Conservation (phyloP, 805 yeast genomes). For the Danielozyma ontarioensis region DNA sequence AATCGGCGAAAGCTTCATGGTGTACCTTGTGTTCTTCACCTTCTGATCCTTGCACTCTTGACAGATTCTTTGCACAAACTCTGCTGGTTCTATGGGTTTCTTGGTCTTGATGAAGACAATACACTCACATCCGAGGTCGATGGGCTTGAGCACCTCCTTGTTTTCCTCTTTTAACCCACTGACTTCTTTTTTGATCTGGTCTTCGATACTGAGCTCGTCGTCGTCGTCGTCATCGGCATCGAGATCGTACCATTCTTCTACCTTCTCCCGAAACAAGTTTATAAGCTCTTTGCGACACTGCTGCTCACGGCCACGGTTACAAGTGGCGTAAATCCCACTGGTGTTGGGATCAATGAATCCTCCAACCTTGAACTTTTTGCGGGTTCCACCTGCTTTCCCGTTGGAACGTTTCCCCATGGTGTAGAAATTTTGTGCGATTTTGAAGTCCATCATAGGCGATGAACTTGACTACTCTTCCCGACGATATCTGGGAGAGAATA, state of each 20-base stretch:
- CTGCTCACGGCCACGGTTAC: constrained; percentile 74
- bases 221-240: constrained; percentile 19
- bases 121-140: constrained; percentile 74
- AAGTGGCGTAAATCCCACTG: constrained; percentile 84
- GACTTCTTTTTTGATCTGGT: constrained; percentile 67
- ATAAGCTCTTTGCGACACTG: constrained; percentile 73
- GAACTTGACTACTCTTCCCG: no score
- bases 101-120: constrained; percentile 79
- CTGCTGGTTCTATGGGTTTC: constrained; percentile 74
- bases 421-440: neutral
- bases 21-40: constrained; percentile 59
- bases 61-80: constrained; percentile 61
- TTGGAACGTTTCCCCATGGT: constrained; percentile 13
- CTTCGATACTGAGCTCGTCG: constrained; percentile 60
- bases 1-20: constrained; percentile 79
- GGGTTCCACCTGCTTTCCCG: constrained; percentile 19
- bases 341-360: constrained; percentile 77
- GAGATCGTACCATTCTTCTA: constrained; percentile 27
- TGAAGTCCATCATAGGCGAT: no score
- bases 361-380: constrained; percentile 38
- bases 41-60: constrained; percentile 48
- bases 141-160: constrained; percentile 45
- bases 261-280: constrained; percentile 43
- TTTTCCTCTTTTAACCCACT: constrained; percentile 51
- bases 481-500: neutral